Base-by-base conservation (phyloP, 352 stramenopile genomes). In the Pilasporangium apinafurcum region DNA sequence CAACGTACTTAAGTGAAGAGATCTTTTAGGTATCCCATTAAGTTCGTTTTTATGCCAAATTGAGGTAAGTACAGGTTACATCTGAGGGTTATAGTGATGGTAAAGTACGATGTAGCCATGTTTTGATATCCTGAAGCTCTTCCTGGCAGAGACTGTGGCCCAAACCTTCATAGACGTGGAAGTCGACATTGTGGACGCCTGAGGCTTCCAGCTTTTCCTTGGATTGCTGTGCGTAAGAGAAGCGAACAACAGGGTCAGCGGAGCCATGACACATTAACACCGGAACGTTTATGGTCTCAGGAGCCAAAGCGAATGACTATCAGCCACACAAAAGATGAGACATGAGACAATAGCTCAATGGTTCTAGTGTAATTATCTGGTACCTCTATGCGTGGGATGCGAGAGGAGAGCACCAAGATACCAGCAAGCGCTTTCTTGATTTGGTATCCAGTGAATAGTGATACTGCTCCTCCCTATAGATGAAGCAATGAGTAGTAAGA, bases 381-480 rank as follows among this genome's bases (percentile, higher is more conserved):
- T n/a, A n/a, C n/a, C n/a, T n/a, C n/a, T 24, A 56, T 46, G 44
- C 77, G 79, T 8, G 83, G 76, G 27, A 95, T 62, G 40, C 85
- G 87, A 6, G 74, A 74, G 3, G 75, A 92, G 51, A 93, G 71
- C 26, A 68, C 55, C 24, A 92, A 55, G n/a, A 90, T 48, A 8
- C 83, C 83, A 1, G 69, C 83, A 7, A 92, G 57, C 20, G 66
- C 60, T 17, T 56, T 54, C 37, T 71, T 68, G 12, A 71, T 70
- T 50, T 90, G 77, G 51, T 68, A 91, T 6, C 69, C 75, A 14
- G 74, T 91, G 51, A 83, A 88, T 0, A 98, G 63, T 34, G 73
- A 90, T 42, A 98, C 51, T 7, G 92, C 91, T 2, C 81, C 93
- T 18, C 95, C 95, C 69, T 86, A 12, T 48, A n/a, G 26, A 13